Base-by-base conservation (phyloP, 192 early-diverging fungal species). In the Rhizoclosmatium globosum region DNA sequence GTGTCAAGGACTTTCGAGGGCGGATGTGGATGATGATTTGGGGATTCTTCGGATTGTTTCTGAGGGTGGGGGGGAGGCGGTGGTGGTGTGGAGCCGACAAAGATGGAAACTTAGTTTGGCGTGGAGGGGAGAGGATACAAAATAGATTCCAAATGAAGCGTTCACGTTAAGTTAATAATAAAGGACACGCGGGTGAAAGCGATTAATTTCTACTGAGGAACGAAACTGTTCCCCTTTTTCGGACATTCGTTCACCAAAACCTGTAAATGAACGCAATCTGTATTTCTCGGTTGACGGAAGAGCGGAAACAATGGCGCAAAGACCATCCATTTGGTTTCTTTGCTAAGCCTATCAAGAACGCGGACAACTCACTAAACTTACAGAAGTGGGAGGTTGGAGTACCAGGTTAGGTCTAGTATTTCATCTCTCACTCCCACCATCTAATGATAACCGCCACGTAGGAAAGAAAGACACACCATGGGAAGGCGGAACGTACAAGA, bases 231-330 rank as follows among this genome's bases (percentile, higher is more conserved):
- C 31, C 31, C 31, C 0, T 31, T 31, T 31, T 31, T 31, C 31
- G 31, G 31, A 31, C 31, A 31, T 0, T 31, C 31, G 31, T 31
- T 31, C 31, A 64, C 0, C 61, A 11, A 64, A 64, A 23, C 41
- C 72, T 71, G 69, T 46, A 69, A 42, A 79, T 79, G 77, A 71
- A 90, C 61, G 88, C 89, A 78, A 95, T 97, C 67, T 93, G 94
- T 71, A 87, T 82, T 47, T 89, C 89, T 45, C 87, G 96, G 38
- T 87, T 97, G 19, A 86, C 89, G 66, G 95, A 98, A 83, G 97
- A 99, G 85, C 86, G 97, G 57, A 97, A 96, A 83, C 96, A 96
- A 83, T 99, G 97, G 97, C 84, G 96, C 76, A 97, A 96, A 85
- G 97, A 97, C 82, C 95, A 97, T 80, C 96, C 84, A 7, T 90